These are phyloP conservation scores for Phialocephala sp. DNA, from an alignment of 2,329 filamentous ascomycete species.

Conservation along the genomic window DNA sequence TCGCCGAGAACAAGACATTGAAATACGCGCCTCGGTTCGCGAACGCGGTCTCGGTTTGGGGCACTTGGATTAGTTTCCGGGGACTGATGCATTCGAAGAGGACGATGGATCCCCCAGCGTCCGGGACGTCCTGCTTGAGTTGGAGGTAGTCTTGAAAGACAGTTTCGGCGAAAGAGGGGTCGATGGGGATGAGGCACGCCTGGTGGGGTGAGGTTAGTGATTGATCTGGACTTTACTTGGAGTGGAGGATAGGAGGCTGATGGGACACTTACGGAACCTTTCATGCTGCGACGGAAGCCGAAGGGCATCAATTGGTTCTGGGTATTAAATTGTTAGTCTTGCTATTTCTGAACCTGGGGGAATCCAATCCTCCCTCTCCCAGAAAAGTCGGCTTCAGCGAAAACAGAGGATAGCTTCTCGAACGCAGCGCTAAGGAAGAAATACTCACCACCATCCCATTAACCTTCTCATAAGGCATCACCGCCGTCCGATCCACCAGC, in stretches of 20 bases:
- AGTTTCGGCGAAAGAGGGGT: conserved; percentile 32
- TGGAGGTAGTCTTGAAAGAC: conserved; percentile 40
- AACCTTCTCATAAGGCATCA: neutral
- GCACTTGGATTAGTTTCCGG: conserved; percentile 29
- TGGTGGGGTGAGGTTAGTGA: neutral
- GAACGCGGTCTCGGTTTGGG: conserved; percentile 36
- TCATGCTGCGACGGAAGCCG: neutral
- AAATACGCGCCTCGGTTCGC: conserved; percentile 39
- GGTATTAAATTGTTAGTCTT: neutral
- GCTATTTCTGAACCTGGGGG: too few relatives aligned
- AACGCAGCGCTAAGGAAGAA: neutral
- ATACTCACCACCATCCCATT: neutral
- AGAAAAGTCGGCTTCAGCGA: neutral
- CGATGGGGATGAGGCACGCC: conserved; percentile 37
- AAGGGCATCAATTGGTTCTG: neutral
- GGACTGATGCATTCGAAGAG: conserved; percentile 32
- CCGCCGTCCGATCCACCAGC: neutral
- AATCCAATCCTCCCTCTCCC: too few relatives aligned
- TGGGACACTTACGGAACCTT: neutral
- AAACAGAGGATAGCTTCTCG: neutral
- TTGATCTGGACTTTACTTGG: neutral
- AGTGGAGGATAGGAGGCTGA: neutral
- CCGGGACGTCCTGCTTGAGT: conserved; percentile 36
- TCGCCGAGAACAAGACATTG: conserved; percentile 37
- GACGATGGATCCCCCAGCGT: conserved; percentile 32